A percentile compares a stretch with the other conserved stretches of the same genome.
Conservation (phyloP, 1,284 basidiomycete genomes). For the Thecaphora thlaspeos region DNA sequence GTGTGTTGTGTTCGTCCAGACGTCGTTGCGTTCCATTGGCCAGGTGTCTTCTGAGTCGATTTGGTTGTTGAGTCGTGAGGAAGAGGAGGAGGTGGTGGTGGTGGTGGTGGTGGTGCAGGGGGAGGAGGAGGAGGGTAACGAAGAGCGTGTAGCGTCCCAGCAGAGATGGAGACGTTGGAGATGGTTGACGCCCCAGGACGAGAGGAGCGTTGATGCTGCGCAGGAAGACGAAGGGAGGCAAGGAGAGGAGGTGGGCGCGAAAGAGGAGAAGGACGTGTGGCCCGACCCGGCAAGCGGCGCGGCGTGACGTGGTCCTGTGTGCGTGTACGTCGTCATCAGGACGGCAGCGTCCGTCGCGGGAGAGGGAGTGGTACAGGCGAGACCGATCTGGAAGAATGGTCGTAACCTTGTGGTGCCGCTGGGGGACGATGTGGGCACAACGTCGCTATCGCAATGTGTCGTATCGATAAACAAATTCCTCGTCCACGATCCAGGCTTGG, state of each 20-base stretch:
- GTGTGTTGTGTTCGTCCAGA: constrained; percentile 33
- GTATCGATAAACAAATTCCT: constrained; percentile 36
- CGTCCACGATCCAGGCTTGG: constrained; percentile 9
- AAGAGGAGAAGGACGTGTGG: background rate
- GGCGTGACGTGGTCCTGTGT: constrained; percentile 2
- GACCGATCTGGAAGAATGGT: constrained; percentile 31
- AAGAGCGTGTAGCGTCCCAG: constrained; percentile 15
- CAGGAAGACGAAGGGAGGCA: background rate
- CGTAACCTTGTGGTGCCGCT: background rate
- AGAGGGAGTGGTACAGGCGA: background rate
- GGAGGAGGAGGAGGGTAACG: background rate
- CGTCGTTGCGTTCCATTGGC: constrained; percentile 41
- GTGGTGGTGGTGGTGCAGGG: too few species aligned
- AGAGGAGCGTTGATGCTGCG: background rate
- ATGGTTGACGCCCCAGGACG: constrained; percentile 1
- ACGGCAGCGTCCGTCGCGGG: background rate
- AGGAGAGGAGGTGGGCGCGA: too few species aligned
- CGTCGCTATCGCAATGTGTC: background rate
- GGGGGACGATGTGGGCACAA: background rate
- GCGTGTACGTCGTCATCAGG: constrained; percentile 4
- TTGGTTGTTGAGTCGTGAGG: background rate
- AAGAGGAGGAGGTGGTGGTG: background rate
- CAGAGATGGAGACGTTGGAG: constrained; percentile 15
- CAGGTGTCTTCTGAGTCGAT: constrained; percentile 3
- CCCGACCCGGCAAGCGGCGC: constrained; percentile 1